Evolutionary conservation across 1,139 yeast species (phyloP).

Genomic region (Yamadazyma atmosphaerica): DNA sequence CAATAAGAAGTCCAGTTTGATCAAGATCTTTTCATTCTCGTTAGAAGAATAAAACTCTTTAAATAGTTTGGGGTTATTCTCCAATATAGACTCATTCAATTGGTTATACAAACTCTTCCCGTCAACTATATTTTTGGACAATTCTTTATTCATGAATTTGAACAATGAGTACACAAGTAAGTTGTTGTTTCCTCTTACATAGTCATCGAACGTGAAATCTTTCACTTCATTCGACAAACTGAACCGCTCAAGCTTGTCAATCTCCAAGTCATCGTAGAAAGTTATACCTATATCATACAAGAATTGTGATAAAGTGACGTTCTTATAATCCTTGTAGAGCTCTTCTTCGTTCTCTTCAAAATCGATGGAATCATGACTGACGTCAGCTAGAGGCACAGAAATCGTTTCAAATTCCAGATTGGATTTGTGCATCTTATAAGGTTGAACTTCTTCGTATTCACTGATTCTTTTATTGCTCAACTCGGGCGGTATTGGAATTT

Average conservation of each 20-base stretch:
- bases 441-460: slow-evolving; percentile 10
- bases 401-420: slow-evolving; percentile 25
- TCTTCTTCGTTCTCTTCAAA: slow-evolving; percentile 8
- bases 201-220: slow-evolving; percentile 24
- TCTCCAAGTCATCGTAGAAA: slow-evolving; percentile 53
- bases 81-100: slow-evolving; percentile 42
- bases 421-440: slow-evolving; percentile 7
- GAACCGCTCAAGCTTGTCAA: slow-evolving; percentile 29
- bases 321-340: slow-evolving; percentile 18
- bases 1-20: slow-evolving; percentile 44
- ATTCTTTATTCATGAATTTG: slow-evolving; percentile 54
- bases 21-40: slow-evolving; percentile 33
- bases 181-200: slow-evolving; percentile 29
- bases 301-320: slow-evolving; percentile 43
- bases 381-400: slow-evolving; percentile 31
- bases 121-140: slow-evolving; percentile 50
- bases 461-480: slow-evolving; percentile 13
- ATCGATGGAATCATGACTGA: slow-evolving; percentile 12
- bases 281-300: slow-evolving; percentile 48
- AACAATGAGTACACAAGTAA: slow-evolving; percentile 46
- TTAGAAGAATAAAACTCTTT: slow-evolving; percentile 44
- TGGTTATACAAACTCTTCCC: slow-evolving; percentile 47
- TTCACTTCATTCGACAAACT: slow-evolving; percentile 23
- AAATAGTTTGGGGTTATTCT: slow-evolving; percentile 51
- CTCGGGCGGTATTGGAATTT: slow-evolving; percentile 17